phyloP scores from a whole-genome alignment of 176 grass and related monocot genomes.

The Microstegium vimineum region DNA sequence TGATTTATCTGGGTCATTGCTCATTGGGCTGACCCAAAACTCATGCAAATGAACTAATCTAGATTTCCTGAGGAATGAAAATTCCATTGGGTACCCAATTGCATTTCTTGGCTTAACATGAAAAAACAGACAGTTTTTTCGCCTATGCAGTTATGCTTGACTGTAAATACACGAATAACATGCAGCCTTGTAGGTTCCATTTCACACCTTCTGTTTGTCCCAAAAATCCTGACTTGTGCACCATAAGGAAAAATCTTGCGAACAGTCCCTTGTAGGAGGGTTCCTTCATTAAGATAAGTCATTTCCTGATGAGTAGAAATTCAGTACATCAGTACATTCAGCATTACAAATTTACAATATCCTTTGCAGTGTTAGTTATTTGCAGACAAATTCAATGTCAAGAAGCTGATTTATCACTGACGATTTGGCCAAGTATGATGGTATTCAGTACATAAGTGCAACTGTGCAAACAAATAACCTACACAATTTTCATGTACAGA shows the following conservation, averaged over 20 bases:
- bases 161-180: background rate
- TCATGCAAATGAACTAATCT: background rate
- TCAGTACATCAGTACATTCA: background rate
- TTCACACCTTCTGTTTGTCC: slow-evolving; percentile 72
- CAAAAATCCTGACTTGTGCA: slow-evolving; percentile 68
- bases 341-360: background rate
- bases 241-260: slow-evolving; percentile 72
- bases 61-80: background rate
- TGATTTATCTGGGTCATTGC: background rate
- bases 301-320: slow-evolving; percentile 51
- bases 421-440: background rate
- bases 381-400: background rate
- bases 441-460: background rate
- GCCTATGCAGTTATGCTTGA: background rate
- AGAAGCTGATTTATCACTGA: background rate
- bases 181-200: background rate
- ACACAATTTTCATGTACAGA: background rate
- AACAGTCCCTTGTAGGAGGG: slow-evolving; percentile 70
- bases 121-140: slow-evolving; percentile 6
- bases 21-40: background rate
- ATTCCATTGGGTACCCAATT: background rate
- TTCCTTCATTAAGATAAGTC: slow-evolving; percentile 79
- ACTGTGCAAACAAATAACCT: background rate
- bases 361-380: background rate
- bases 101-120: background rate